phyloP scores from a whole-genome alignment of 441 rosid species.

The Theobroma grandiflorum region DNA sequence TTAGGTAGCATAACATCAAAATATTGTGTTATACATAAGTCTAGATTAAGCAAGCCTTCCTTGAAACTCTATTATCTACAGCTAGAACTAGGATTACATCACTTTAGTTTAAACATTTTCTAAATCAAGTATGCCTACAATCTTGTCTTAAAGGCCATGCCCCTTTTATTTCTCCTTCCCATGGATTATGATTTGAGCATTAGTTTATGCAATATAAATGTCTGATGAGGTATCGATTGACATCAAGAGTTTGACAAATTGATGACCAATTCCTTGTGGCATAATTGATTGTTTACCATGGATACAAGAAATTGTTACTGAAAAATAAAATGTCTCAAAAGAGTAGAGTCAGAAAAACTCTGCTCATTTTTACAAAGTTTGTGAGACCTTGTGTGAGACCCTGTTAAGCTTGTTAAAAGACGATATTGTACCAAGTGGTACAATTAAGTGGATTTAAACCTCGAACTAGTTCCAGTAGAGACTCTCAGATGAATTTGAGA shows the following conservation, averaged over 20 bases:
- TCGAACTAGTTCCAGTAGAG: too few species aligned
- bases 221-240: background rate
- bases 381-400: too few species aligned
- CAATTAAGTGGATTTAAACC: too few species aligned
- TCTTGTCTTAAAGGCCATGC: background rate
- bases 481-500: too few species aligned
- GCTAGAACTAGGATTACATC: background rate
- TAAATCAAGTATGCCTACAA: background rate
- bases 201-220: background rate
- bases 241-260: background rate
- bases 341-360: too few species aligned
- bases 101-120: background rate
- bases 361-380: too few species aligned
- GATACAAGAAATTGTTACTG: conserved; percentile 4
- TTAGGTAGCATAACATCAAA: background rate
- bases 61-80: background rate
- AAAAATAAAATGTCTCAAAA: too few species aligned
- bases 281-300: background rate
- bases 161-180: conserved; percentile 3
- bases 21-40: background rate
- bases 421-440: too few species aligned
- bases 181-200: background rate
- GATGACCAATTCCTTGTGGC: background rate
- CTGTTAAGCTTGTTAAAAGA: too few species aligned
- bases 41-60: conserved; percentile 11